Conservation (phyloP, 257 asterid species). For the Ophiorrhiza pumila region DNA sequence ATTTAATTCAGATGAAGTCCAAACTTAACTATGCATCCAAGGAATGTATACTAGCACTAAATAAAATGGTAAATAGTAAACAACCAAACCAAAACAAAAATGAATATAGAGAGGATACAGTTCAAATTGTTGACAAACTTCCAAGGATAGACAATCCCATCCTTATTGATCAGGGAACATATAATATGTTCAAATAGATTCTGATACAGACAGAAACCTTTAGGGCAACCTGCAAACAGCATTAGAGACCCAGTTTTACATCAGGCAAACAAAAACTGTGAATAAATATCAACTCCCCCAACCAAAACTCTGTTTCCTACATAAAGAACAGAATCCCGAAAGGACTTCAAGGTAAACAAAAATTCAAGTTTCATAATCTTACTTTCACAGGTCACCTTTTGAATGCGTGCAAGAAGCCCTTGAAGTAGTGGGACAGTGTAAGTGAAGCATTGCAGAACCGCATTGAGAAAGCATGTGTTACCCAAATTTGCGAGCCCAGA, state of each 20-base stretch:
- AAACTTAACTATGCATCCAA: not conserved
- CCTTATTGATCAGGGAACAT: slow-evolving; percentile 31
- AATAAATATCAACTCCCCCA: not conserved
- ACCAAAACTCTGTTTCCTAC: not conserved
- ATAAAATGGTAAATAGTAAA: not conserved
- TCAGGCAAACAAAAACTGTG: not conserved
- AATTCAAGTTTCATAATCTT: slow-evolving; percentile 14
- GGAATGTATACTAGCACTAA: not conserved
- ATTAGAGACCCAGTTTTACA: slow-evolving; percentile 1
- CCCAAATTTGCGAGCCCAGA: slow-evolving; percentile 85
- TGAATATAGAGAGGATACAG: slow-evolving; percentile 59
- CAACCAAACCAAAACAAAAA: not conserved
- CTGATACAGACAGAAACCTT: slow-evolving; percentile 49
- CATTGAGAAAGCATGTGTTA: slow-evolving; percentile 83
- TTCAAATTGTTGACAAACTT: slow-evolving; percentile 56
- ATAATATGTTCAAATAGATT: slow-evolving; percentile 47
- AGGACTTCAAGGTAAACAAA: not conserved
- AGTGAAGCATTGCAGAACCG: slow-evolving; percentile 80
- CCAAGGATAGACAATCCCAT: slow-evolving; percentile 43
- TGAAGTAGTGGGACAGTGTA: slow-evolving; percentile 77
- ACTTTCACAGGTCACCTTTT: slow-evolving; percentile 39
- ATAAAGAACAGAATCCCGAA: not conserved
- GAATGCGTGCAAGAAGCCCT: slow-evolving; percentile 37
- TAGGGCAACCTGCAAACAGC: slow-evolving; percentile 43
- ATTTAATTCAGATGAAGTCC: not conserved